Percentiles rank a stretch among this genome's conserved stretches.
Evolutionary conservation across 169 alveolate genomes (phyloP).

Genomic region (Sarcocystis neurona): DNA sequence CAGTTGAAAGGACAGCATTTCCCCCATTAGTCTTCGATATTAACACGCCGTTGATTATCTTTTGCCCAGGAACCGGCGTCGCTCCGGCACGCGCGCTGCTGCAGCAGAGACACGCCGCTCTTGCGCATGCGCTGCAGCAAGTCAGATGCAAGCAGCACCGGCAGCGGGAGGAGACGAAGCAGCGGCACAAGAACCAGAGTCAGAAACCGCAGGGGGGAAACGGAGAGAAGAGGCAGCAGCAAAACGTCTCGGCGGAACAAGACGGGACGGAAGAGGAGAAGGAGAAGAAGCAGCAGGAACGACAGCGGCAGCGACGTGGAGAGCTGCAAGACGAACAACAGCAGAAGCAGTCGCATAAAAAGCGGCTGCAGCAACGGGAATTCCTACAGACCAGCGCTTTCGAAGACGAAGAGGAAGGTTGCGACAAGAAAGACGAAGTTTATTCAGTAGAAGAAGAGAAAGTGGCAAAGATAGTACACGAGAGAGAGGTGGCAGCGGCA

Average conservation of each 20-base stretch:
- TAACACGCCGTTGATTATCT: conserved; percentile 61
- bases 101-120: conserved; percentile 53
- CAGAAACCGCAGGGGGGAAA: neutral
- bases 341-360: no score
- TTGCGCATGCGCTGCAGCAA: neutral
- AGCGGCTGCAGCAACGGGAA: no score
- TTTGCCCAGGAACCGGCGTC: conserved; percentile 78
- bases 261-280: no score
- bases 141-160: neutral
- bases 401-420: no score
- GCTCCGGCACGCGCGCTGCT: conserved; percentile 75
- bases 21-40: conserved; percentile 31
- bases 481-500: no score
- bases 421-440: no score
- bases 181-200: neutral
- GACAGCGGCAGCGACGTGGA: neutral
- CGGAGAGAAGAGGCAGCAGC: no score
- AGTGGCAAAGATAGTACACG: no score
- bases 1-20: conserved; percentile 61
- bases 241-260: no score
- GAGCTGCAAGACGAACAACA: no score
- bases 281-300: neutral
- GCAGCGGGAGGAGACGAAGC: neutral
- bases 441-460: no score
- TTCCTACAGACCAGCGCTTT: no score